These are phyloP conservation scores for Metschnikowia orientalis DNA, from an alignment of 805 yeast species.

Conservation along the genomic window DNA sequence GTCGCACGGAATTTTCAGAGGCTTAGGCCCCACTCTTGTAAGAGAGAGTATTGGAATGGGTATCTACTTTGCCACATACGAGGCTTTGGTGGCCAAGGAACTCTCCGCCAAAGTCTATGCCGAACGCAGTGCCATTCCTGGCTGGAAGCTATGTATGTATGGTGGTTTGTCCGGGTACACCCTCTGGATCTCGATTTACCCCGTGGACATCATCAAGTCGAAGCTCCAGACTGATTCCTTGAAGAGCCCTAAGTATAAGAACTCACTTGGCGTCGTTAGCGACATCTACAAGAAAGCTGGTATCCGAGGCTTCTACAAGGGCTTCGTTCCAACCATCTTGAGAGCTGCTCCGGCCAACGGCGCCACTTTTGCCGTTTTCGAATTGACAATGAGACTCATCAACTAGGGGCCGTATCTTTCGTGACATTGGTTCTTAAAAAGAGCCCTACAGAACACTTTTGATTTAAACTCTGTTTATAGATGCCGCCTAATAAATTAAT, in stretches of 20 bases:
- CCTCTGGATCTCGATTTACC: constrained; percentile 82
- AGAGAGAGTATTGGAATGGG: constrained; percentile 91
- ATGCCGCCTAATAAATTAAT: too few relatives aligned
- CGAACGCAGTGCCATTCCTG: constrained; percentile 71
- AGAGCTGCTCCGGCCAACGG: constrained; percentile 99
- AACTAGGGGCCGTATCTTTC: constrained; percentile 19
- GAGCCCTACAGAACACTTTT: background rate
- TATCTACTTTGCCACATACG: constrained; percentile 83
- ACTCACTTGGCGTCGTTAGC: constrained; percentile 54
- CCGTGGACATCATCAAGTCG: constrained; percentile 88
- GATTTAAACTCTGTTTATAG: too few relatives aligned
- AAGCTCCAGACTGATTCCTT: constrained; percentile 69
- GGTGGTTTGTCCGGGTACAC: constrained; percentile 92
- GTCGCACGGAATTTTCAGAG: constrained; percentile 62
- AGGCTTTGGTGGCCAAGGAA: constrained; percentile 73
- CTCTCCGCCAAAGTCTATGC: constrained; percentile 39
- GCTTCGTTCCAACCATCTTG: constrained; percentile 85
- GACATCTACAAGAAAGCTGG: constrained; percentile 59
- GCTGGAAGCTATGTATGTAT: constrained; percentile 77
- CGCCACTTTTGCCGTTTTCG: constrained; percentile 92
- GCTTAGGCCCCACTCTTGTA: constrained; percentile 73
- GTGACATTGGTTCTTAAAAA: background rate
- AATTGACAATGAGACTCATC: constrained; percentile 71
- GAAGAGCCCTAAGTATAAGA: constrained; percentile 53
- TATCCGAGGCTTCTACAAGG: constrained; percentile 75